These are phyloP conservation scores for Prunus dulcis DNA, from an alignment of 306 rosid species.

Conservation along the genomic window DNA sequence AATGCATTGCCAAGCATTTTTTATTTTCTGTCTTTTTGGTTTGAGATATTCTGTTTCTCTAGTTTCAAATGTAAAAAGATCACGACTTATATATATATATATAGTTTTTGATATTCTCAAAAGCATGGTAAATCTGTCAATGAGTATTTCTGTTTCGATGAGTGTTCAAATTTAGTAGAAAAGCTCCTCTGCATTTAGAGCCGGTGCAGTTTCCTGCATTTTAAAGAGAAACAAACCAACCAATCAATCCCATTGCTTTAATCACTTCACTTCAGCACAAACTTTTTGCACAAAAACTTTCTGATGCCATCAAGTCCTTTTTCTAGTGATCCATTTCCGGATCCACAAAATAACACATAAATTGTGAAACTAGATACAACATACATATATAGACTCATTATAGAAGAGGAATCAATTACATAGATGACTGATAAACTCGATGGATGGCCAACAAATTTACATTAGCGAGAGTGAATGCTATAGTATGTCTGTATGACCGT, in stretches of 20 bases:
- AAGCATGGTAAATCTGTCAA: neutral
- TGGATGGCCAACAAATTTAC: too few relatives aligned
- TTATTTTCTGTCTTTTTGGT: neutral
- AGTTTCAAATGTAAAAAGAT: neutral
- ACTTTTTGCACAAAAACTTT: too few relatives aligned
- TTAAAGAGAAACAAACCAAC: too few relatives aligned
- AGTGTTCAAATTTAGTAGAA: neutral
- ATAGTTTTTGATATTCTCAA: neutral
- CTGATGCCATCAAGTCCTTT: too few relatives aligned
- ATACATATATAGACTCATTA: too few relatives aligned
- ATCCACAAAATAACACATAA: neutral
- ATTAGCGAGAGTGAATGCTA: neutral
- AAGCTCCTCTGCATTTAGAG: too few relatives aligned
- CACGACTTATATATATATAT: neutral
- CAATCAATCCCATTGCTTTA: too few relatives aligned
- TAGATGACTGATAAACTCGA: neutral
- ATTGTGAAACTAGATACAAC: neutral
- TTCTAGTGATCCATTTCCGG: neutral
- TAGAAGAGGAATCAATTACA: neutral
- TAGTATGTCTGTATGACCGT: neutral
- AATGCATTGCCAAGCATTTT: neutral
- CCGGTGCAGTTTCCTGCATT: too few relatives aligned
- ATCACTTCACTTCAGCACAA: too few relatives aligned
- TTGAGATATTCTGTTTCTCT: neutral
- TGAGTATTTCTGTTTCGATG: neutral